Conservation (phyloP, 495 filamentous ascomycete genomes). For the Penicillium flavigenum region DNA sequence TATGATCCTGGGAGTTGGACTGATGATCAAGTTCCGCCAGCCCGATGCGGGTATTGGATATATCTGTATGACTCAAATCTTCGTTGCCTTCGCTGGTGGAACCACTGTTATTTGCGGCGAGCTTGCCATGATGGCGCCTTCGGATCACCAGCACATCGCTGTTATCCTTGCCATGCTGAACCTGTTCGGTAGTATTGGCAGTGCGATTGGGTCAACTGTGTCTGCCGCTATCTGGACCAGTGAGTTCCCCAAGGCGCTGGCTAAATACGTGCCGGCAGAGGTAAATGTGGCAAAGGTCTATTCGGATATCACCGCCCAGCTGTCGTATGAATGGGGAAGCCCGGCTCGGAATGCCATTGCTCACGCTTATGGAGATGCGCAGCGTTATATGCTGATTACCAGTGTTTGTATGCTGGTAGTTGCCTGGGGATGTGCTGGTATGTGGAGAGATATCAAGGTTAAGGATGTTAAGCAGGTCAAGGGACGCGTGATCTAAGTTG, state of each 20-base stretch:
- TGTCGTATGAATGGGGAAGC: constrained; percentile 49
- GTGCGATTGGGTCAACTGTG: constrained; percentile 60
- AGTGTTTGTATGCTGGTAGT: constrained; percentile 10
- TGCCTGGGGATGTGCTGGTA: constrained; percentile 1
- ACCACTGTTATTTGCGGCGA: constrained; percentile 58
- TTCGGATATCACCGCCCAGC: constrained; percentile 42
- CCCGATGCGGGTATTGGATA: constrained; percentile 54
- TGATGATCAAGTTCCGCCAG: constrained; percentile 64
- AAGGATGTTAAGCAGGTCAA: constrained; percentile 9
- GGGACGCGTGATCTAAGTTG: constrained; percentile 2
- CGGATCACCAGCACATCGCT: constrained; percentile 60
- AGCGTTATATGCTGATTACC: constrained; percentile 53
- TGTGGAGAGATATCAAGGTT: constrained; percentile 7
- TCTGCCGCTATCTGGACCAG: constrained; percentile 62
- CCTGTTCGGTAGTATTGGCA: constrained; percentile 59
- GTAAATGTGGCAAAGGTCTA: constrained; percentile 50
- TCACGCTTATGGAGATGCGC: constrained; percentile 53
- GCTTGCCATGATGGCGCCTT: constrained; percentile 63
- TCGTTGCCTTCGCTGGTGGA: constrained; percentile 61
- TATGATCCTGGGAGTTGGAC: constrained; percentile 50
- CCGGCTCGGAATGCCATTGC: constrained; percentile 51
- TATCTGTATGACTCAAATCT: constrained; percentile 68
- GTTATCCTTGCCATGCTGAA: constrained; percentile 58
- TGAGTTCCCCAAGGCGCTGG: constrained; percentile 53
- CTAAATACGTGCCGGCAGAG: constrained; percentile 49